Conservation (phyloP, 164 flowering plant genomes). For the Dillenia turbinata region DNA sequence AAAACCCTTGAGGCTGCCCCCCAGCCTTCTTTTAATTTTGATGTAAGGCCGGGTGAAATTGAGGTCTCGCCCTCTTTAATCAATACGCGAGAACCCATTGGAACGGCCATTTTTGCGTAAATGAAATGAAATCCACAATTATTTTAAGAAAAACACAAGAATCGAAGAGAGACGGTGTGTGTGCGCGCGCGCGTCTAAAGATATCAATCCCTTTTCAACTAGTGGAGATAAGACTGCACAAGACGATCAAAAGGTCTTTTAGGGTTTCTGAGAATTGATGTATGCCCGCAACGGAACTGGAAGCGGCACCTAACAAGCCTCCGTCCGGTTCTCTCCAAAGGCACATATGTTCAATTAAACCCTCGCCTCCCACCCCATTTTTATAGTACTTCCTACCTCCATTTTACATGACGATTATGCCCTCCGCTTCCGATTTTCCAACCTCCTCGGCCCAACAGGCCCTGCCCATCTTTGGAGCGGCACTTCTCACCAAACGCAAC, state of each 20-base stretch:
- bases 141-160: background rate
- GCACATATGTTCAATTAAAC: no score
- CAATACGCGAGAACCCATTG: slow-evolving; percentile 12
- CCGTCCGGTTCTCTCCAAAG: slow-evolving; percentile 2
- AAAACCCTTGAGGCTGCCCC: slow-evolving; percentile 11
- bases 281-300: slow-evolving; percentile 4
- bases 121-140: no score
- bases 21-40: background rate
- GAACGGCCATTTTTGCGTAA: slow-evolving; percentile 7
- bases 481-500: no score
- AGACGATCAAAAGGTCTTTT: background rate
- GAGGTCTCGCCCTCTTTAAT: background rate
- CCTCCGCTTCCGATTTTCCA: no score
- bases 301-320: background rate
- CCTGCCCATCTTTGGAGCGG: no score
- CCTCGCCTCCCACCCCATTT: no score
- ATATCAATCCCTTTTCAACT: background rate
- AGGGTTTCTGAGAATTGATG: background rate
- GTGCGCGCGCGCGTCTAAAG: no score
- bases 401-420: no score
- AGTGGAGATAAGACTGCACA: background rate
- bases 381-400: no score
- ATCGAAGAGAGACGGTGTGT: background rate
- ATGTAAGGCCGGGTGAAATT: slow-evolving; percentile 19
- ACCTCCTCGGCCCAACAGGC: no score